Evolutionary conservation across 2,329 filamentous ascomycete species (phyloP), one percentile per base, ranked within the genome.

Genomic region (Scedosporium boydii): DNA sequence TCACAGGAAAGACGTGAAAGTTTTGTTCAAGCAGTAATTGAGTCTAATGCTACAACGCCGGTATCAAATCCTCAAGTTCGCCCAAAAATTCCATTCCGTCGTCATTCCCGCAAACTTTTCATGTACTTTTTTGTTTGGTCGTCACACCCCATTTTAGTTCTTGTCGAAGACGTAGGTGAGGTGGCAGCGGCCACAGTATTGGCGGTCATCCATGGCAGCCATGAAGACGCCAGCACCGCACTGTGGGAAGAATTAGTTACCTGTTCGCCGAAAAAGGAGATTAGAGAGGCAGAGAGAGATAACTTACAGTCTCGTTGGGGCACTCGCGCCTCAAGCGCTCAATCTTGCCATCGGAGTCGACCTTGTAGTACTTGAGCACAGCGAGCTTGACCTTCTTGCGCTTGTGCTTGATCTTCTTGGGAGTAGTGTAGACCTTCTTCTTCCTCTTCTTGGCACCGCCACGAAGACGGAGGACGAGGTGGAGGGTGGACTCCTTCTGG

Each of bases 331-430:
- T 88, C 71, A 99, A 89, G 77, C 95, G 95, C 90, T 99, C 95
- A 75, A 99, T 98, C 89, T 98, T 98, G 82, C 96, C 95, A 76
- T 99, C 95, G 74, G 90, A 91, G 81, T 98, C 95, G 74, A 99
- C 95, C 91, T 99, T 99, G 91, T 99, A 99, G 91, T 99, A 99
- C 89, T 99, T 99, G 81, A 99, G 93, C 73, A 99, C 93, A 75
- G 95, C 95, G 80, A 99, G 85, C 90, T 99, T 99, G 88, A 90
- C 96, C 93, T 99, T 99, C 92, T 98, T 99, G 86, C 92, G 90
- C 93, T 99, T 99, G 89, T 99, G 95, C 95, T 99, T 99, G 90
- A 99, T 99, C 92, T 99, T 99, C 93, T 99, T 99, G 80, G 95
- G 95, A 76, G 95, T 99, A 79, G 91, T 98, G 90, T 99, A 99